Conservation (phyloP, 805 yeast genomes). For the Zygotorulaspora sp. region DNA sequence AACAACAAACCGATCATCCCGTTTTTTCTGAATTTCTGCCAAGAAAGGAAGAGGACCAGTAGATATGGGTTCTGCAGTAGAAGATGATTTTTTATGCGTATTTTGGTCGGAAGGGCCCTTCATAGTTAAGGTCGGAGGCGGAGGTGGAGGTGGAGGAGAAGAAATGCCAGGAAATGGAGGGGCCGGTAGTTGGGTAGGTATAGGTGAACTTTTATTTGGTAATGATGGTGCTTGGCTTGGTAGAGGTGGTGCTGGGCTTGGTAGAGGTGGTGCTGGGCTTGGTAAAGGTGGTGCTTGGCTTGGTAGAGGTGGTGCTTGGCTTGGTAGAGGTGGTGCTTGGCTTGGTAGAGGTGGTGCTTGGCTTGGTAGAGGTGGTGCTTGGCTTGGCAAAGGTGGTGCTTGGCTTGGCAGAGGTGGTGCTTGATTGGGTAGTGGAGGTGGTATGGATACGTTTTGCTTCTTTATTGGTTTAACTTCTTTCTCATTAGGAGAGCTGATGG, state of each 20-base stretch:
- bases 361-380: conserved; percentile 19
- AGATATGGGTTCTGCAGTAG: conserved; percentile 19
- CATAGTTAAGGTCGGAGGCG: conserved; percentile 6
- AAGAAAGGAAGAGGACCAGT: conserved; percentile 46
- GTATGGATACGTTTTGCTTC: neutral
- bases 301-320: conserved; percentile 26
- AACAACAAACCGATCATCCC: conserved; percentile 46
- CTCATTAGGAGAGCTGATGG: no score
- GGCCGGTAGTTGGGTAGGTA: conserved; percentile 21
- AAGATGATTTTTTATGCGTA: neutral
- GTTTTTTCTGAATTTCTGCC: conserved; percentile 46
- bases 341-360: conserved; percentile 26
- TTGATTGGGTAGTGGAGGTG: neutral
- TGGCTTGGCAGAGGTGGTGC: conserved; percentile 13
- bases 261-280: conserved; percentile 16
- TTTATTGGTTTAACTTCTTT: conserved; percentile 3
- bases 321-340: conserved; percentile 19
- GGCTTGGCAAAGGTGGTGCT: conserved; percentile 16
- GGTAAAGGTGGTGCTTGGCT: conserved; percentile 15
- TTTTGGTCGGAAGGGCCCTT: neutral
- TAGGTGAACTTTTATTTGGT: conserved; percentile 9
- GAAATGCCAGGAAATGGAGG: conserved; percentile 18
- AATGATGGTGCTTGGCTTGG: conserved; percentile 18
- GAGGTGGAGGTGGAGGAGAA: conserved; percentile 24
- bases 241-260: conserved; percentile 21